Evolutionary conservation across 2,329 filamentous ascomycete genomes (phyloP).

Genomic region (Westerdykella ornata): DNA sequence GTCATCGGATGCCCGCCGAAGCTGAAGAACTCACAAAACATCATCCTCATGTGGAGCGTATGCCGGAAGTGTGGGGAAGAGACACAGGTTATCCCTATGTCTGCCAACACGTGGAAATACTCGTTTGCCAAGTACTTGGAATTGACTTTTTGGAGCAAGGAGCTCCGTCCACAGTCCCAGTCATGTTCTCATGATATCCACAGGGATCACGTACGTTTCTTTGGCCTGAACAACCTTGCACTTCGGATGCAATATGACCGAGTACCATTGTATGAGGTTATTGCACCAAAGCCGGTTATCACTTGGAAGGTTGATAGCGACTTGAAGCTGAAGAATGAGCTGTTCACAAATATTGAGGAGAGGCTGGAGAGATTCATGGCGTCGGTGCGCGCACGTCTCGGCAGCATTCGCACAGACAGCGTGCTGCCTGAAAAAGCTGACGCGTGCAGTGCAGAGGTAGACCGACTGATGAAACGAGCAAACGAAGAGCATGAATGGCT

Average conservation of each 20-base stretch:
- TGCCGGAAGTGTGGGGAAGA: slow-evolving; percentile 90
- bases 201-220: slow-evolving; percentile 85
- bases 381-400: slow-evolving; percentile 76
- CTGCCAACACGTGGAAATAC: slow-evolving; percentile 91
- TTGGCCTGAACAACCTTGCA: slow-evolving; percentile 78
- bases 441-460: slow-evolving; percentile 73
- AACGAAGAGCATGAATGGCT: slow-evolving; percentile 75
- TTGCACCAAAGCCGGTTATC: slow-evolving; percentile 80
- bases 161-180: slow-evolving; percentile 65
- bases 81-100: slow-evolving; percentile 85
- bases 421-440: slow-evolving; percentile 83
- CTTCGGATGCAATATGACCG: slow-evolving; percentile 88
- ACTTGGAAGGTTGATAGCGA: slow-evolving; percentile 99
- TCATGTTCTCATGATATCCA: slow-evolving; percentile 89
- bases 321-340: slow-evolving; percentile 83
- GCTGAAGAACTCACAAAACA: slow-evolving; percentile 59
- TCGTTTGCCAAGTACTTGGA: slow-evolving; percentile 99
- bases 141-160: slow-evolving; percentile 88
- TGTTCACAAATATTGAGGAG: slow-evolving; percentile 74
- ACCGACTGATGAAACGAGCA: slow-evolving; percentile 67
- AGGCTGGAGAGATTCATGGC: slow-evolving; percentile 79
- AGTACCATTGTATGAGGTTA: slow-evolving; percentile 87
- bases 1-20: slow-evolving; percentile 68
- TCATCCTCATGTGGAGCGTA: slow-evolving; percentile 95
- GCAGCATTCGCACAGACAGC: slow-evolving; percentile 84